Conservation (phyloP, 2,329 filamentous ascomycete species). For the Colletotrichum somersetense region DNA sequence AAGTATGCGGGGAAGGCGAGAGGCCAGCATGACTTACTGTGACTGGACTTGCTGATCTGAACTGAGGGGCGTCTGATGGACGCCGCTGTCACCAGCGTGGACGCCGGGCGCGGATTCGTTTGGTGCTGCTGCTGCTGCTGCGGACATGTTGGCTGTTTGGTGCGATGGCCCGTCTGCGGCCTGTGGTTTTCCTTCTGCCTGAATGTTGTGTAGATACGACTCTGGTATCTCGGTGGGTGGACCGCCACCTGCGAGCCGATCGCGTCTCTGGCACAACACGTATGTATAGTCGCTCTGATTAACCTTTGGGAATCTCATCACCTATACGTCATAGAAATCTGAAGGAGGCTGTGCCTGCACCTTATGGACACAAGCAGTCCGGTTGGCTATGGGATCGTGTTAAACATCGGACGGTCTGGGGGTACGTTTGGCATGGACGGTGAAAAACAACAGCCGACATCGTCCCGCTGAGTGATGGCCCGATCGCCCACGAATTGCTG, state of each 20-base stretch:
- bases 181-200: neutral
- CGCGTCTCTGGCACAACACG: too few species aligned
- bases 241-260: neutral
- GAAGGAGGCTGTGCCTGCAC: neutral
- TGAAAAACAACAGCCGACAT: neutral
- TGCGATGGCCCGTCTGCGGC: neutral
- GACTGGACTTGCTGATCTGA: conserved; percentile 29
- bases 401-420: neutral
- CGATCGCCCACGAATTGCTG: neutral
- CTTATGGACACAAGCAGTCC: neutral
- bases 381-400: neutral
- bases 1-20: too few species aligned
- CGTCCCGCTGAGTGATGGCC: neutral
- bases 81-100: conserved; percentile 15
- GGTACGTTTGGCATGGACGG: neutral
- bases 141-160: conserved; percentile 24
- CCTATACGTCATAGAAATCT: neutral
- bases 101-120: conserved; percentile 30
- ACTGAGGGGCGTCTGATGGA: conserved; percentile 24
- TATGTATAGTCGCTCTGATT: neutral
- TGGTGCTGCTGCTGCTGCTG: conserved; percentile 30
- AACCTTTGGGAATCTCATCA: neutral
- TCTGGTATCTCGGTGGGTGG: neutral
- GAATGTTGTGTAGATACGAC: neutral
- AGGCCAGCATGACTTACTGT: conserved; percentile 21